Evolutionary conservation across 257 asterid genomes (phyloP).

Genomic region (Fraxinus pennsylvanica): DNA sequence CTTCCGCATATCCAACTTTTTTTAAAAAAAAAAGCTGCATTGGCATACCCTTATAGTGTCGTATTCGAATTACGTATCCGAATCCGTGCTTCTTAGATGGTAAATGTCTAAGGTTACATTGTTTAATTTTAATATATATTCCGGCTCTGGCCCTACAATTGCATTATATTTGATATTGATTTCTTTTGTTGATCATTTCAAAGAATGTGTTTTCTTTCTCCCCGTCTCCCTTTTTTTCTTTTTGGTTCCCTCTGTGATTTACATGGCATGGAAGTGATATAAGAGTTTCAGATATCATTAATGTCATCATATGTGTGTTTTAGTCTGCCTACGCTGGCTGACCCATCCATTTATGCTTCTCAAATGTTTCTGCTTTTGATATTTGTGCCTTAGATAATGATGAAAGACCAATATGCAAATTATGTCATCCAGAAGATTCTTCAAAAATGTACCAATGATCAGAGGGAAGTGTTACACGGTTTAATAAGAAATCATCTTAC

Average conservation of each 20-base stretch:
- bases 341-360: neutral
- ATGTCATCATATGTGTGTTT: neutral
- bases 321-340: neutral
- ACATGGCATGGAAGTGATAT: neutral
- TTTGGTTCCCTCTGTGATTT: neutral
- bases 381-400: constrained; percentile 39
- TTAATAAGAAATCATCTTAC: constrained; percentile 40
- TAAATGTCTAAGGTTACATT: neutral
- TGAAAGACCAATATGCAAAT: constrained; percentile 60
- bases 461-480: constrained; percentile 43
- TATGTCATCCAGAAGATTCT: constrained; percentile 54
- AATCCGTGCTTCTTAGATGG: neutral
- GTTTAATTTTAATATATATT: too few species aligned
- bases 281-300: neutral
- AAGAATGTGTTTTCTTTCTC: neutral
- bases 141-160: neutral
- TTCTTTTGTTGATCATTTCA: neutral
- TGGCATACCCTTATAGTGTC: too few species aligned
- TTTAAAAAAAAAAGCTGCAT: too few species aligned
- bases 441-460: constrained; percentile 38
- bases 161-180: neutral
- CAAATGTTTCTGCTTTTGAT: constrained; percentile 3
- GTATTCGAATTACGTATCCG: too few species aligned
- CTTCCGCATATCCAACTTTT: too few species aligned
- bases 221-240: neutral